These are phyloP conservation scores for Macrophomina pseudophaseolina DNA, from an alignment of 2,329 filamentous ascomycete species.

Conservation along the genomic window DNA sequence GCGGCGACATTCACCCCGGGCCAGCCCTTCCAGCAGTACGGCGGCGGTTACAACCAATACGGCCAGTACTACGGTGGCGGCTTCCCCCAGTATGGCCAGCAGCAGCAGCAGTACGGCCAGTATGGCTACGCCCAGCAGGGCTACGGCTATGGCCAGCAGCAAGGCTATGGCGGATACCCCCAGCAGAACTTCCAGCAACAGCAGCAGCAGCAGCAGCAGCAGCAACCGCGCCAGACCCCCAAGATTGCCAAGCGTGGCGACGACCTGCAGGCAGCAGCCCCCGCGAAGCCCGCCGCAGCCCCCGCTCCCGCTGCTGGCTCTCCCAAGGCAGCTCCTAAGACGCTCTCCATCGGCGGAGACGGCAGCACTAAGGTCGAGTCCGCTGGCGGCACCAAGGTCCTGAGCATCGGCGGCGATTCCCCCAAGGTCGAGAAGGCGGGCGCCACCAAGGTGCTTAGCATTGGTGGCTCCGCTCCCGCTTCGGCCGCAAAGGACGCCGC, in stretches of 20 bases:
- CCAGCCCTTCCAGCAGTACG: constrained; percentile 67
- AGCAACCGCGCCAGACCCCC: constrained; percentile 57
- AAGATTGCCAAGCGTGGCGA: constrained; percentile 68
- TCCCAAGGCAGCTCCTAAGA: constrained; percentile 37
- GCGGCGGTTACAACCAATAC: constrained; percentile 39
- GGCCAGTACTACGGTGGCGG: constrained; percentile 44
- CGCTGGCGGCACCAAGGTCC: constrained; percentile 65
- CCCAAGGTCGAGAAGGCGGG: constrained; percentile 60
- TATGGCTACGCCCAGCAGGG: constrained; percentile 55
- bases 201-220: constrained; percentile 34
- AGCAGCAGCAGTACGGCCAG: constrained; percentile 60
- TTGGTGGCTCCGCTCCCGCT: constrained; percentile 61
- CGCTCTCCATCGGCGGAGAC: constrained; percentile 31
- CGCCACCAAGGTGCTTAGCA: constrained; percentile 74
- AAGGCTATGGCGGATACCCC: constrained; percentile 23
- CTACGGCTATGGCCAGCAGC: constrained; percentile 20
- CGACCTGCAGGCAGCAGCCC: constrained; percentile 51
- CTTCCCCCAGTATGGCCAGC: constrained; percentile 42
- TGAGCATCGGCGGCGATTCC: constrained; percentile 63
- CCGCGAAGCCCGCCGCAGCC: constrained; percentile 47
- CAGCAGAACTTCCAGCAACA: constrained; percentile 28
- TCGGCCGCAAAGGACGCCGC: constrained; percentile 53
- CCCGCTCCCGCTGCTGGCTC: constrained; percentile 49
- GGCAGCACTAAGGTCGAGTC: constrained; percentile 67
- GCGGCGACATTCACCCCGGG: constrained; percentile 74